A percentile compares a stretch with the other conserved stretches of the same genome.
Conservation (phyloP, 148 eudicot genomes). For the Selenicereus undatus region DNA sequence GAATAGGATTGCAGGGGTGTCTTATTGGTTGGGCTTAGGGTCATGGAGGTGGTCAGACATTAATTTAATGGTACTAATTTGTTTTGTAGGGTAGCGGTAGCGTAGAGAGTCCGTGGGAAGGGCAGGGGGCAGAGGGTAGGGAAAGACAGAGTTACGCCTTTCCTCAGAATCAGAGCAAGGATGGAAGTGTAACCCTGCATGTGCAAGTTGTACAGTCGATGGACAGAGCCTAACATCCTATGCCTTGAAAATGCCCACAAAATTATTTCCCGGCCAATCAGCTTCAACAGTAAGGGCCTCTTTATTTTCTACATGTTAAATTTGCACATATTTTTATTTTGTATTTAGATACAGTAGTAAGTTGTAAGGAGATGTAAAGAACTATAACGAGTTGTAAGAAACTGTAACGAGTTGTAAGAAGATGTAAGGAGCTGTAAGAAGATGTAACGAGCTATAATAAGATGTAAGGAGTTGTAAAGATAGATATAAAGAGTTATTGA, state of each 20-base stretch:
- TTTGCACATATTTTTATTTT: no score
- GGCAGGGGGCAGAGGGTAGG: neutral
- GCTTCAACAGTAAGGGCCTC: neutral
- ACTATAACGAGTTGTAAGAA: no score
- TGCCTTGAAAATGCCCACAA: no score
- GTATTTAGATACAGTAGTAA: no score
- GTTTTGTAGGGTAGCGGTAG: neutral
- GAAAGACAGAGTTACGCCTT: neutral
- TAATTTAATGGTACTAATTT: neutral
- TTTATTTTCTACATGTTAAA: no score
- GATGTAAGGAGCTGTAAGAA: no score
- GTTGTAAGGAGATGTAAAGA: no score
- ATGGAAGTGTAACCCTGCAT: neutral
- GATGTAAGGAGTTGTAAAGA: no score
- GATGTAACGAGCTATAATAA: no score
- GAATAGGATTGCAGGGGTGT: neutral
- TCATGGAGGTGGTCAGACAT: slow-evolving; percentile 10
- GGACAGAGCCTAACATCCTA: no score
- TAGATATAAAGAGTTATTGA: no score
- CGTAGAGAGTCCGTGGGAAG: neutral
- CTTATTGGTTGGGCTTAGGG: neutral
- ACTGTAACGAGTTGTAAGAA: no score
- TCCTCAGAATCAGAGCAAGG: neutral
- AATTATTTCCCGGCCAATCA: neutral
- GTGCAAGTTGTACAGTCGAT: neutral